Conservation (phyloP, 768 basidiomycete genomes). For the Boletus edulis region DNA sequence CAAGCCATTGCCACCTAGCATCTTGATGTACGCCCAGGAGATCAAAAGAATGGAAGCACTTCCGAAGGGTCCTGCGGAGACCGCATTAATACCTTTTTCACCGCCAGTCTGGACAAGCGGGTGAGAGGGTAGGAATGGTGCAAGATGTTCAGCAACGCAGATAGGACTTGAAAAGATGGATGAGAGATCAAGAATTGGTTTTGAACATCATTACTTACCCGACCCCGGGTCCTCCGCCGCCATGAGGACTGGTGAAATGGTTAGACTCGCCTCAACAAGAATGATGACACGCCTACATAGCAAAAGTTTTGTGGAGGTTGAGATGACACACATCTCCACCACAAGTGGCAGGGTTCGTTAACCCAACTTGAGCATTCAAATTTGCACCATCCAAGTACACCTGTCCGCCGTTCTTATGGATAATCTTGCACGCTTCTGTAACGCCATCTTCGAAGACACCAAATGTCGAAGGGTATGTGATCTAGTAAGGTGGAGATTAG, state of each 20-base stretch:
- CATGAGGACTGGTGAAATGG: conserved; percentile 69
- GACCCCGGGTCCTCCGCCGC: conserved; percentile 95
- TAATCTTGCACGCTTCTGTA: conserved; percentile 84
- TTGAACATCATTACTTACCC: conserved; percentile 49
- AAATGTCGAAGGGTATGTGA: conserved; percentile 96
- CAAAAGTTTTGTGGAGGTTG: conserved; percentile 98
- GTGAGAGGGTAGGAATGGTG: conserved; percentile 92
- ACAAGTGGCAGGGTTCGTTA: conserved; percentile 91
- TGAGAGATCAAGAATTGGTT: neutral
- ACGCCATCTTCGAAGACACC: conserved; percentile 97
- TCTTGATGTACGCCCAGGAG: conserved; percentile 99
- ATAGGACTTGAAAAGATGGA: conserved; percentile 59
- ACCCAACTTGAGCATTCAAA: conserved; percentile 88
- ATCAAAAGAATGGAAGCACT: conserved; percentile 94
- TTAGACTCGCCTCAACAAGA: neutral
- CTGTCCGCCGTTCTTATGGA: conserved; percentile 94
- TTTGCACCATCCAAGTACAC: conserved; percentile 97
- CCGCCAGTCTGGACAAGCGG: conserved; percentile 68
- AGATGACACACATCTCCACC: conserved; percentile 98
- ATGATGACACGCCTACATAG: conserved; percentile 58
- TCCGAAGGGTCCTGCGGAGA: conserved; percentile 91
- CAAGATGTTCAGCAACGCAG: conserved; percentile 89
- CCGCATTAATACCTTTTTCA: conserved; percentile 75
- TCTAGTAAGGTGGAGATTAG: conserved; percentile 41
- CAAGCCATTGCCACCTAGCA: conserved; percentile 95